Evolutionary conservation across 164 flowering plant species (phyloP), one percentile per base, ranked within the genome.

Genomic region (Liriodendron chinense): DNA sequence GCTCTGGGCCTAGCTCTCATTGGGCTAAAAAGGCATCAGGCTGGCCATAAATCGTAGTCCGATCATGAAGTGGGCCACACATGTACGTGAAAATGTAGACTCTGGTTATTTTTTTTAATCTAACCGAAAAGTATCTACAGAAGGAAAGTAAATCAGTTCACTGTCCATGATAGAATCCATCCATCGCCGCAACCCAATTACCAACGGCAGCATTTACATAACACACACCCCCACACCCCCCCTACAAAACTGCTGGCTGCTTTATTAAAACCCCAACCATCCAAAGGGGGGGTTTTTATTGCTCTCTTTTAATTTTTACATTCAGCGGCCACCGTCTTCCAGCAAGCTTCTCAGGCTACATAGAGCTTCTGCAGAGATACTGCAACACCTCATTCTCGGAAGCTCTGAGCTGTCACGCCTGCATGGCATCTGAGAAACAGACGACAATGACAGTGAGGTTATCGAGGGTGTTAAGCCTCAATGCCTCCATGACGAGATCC

Each of bases 381-480:
- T 86, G 73, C 88, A 88, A 72, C 87, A 84, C 77, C 85, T 86
- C 72, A 83, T 61, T 59, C 79, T 86, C 61, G 76, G 69, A 24
- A 20, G 21, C 25, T 65, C 76, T 24, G 81, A 74, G 9, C 61
- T 84, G 14, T 67, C 72, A 13, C 65, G 43, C 1, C 59, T 49
- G 16, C 20, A 1, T 53, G 22, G 81, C 74, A 0, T 87, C 73
- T 25, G 94, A 78, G 74, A 94, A 89, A 76, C 96, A 90, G 0
- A 94, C 85, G 2, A 94, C 85, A 59, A 93, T 82, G 14, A 88
- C 96, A 7, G 98, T 94, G 66, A 94, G 88, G 73, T 94, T 94
- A 81, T 93, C 97, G 57, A 78, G 78, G 7, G 96, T 84, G 57
- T 83, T 80, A 14, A 81, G 82, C 49, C 87, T 83, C 72, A 91